Conservation (phyloP, 805 yeast genomes). For the Pichia cephalocereana region DNA sequence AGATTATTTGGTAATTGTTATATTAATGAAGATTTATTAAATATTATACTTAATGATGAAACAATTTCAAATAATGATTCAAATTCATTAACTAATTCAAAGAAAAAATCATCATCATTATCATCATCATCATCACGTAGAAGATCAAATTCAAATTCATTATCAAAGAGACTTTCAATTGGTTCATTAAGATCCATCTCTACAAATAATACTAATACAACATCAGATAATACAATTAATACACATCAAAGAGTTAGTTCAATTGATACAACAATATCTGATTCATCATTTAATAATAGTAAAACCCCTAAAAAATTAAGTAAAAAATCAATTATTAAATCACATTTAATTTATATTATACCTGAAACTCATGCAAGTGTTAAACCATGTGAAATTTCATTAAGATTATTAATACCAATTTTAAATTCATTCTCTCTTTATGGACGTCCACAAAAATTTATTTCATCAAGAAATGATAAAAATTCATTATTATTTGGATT, state of each 20-base stretch:
- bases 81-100: neutral
- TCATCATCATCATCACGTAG: conserved; percentile 7
- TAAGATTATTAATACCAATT: conserved; percentile 58
- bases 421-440: conserved; percentile 63
- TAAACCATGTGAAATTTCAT: conserved; percentile 61
- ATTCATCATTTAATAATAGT: conserved; percentile 17
- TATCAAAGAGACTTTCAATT: conserved; percentile 21
- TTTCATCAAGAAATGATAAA: conserved; percentile 46
- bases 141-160: conserved; percentile 6
- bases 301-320: conserved; percentile 16
- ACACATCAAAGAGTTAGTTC: conserved; percentile 20
- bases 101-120: neutral
- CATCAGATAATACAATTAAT: conserved; percentile 5
- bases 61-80: conserved; percentile 17
- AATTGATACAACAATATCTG: conserved; percentile 18
- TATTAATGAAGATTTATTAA: conserved; percentile 30
- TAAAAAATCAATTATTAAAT: conserved; percentile 17
- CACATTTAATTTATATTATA: conserved; percentile 32
- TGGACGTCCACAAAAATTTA: conserved; percentile 62
- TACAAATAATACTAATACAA: neutral
- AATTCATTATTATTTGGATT: conserved; percentile 58
- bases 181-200: conserved; percentile 12
- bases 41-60: conserved; percentile 8
- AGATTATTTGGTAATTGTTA: conserved; percentile 46
- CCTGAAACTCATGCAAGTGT: conserved; percentile 71